Evolutionary conservation across 768 basidiomycete genomes (phyloP), one percentile per base, ranked within the genome.

Genomic region (Russula griseocarnosa): DNA sequence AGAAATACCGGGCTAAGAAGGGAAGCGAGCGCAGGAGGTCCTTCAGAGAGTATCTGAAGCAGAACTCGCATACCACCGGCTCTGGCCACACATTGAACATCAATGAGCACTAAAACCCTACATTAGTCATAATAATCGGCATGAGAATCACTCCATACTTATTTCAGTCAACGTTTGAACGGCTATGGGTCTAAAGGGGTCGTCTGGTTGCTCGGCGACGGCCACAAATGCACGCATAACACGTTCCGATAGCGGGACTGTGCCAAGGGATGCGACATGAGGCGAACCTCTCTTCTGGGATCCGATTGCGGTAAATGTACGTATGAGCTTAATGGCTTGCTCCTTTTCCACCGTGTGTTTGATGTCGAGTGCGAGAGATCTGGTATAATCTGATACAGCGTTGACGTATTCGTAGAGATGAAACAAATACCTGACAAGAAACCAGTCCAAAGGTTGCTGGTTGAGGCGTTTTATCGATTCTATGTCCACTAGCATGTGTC

Each of bases 151-250:
- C 18, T 52, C 16, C 32, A 14, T 67, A 95, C 95, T 77, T 56
- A 98, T 90, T 78, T 98, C 97, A 0, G 90, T 82, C 59, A 99
- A 75, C 0, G 92, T 97, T 74, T 94, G 86, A 36, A 98, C 80
- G 52, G 87, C 91, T 55, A 93, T 84, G 1, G 82, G 79, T 62
- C 89, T 81, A 71, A 98, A 90, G 0, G 90, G 87, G 70, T 98
- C 97, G 67, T 98, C 97, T 11, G 83, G 80, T 62, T 93, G 90
- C 73, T 99, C 97, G 0, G 95, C 94, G 14, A 97, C 84, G 10
- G 95, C 92, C 46, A 98, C 85, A n/a, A 98, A 76, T 13, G 92
- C 90, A 36, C 97, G 84, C 77, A 98, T 84, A 56, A 94, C 82
- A 32, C 86, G 78, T 69, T 90, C 86, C 8, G 89, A 87, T 55